Conservation (phyloP, 1,284 basidiomycete species). For the Ceratobasidium sp. region DNA sequence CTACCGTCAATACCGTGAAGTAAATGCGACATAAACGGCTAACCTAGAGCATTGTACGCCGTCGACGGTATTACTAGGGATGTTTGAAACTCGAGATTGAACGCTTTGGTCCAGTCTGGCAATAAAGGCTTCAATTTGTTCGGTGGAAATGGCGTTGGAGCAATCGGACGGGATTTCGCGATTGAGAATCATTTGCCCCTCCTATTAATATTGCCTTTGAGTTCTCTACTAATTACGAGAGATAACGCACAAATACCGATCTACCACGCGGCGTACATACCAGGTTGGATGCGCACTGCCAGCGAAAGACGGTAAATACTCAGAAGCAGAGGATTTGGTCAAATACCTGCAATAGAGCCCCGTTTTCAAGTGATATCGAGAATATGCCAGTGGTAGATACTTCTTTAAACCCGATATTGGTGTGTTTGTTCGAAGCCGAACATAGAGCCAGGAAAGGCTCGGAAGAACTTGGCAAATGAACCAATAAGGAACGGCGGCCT, state of each 20-base stretch:
- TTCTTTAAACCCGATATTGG: constrained; percentile 67
- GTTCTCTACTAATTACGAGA: constrained; percentile 56
- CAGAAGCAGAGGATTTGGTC: background rate
- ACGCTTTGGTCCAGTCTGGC: constrained; percentile 58
- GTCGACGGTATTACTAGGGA: constrained; percentile 53
- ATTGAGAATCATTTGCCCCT: constrained; percentile 37
- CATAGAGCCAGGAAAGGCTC: constrained; percentile 71
- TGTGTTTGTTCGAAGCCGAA: constrained; percentile 71
- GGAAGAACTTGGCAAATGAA: constrained; percentile 66
- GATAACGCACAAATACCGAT: constrained; percentile 3
- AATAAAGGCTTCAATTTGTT: constrained; percentile 54
- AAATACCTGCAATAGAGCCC: constrained; percentile 35
- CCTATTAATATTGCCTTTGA: constrained; percentile 59
- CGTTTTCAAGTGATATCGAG: constrained; percentile 62
- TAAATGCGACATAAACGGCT: background rate
- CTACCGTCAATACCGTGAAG: background rate
- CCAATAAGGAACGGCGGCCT: constrained; percentile 88
- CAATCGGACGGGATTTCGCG: constrained; percentile 32
- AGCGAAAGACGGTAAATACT: background rate
- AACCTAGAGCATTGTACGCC: background rate
- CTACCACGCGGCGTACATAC: constrained; percentile 27
- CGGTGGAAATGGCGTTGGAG: background rate
- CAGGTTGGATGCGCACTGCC: constrained; percentile 24
- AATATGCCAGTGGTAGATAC: constrained; percentile 71
- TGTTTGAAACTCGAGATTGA: constrained; percentile 59